phyloP scores from a whole-genome alignment of 352 stramenopile genomes.

The Halophytophthora polymorphica region DNA sequence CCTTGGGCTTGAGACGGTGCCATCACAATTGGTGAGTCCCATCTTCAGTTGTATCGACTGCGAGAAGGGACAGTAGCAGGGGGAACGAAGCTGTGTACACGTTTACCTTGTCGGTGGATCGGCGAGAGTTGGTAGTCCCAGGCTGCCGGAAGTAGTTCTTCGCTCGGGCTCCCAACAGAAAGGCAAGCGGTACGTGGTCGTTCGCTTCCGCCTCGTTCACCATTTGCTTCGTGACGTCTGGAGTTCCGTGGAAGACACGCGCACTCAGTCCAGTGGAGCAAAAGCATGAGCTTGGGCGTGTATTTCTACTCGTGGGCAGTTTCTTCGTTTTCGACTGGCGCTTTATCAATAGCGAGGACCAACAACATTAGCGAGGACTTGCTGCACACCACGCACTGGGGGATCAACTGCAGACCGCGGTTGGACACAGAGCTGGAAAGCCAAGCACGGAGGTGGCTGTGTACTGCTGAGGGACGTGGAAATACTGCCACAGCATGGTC shows the following conservation, averaged over 20 bases:
- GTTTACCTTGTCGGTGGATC: not conserved
- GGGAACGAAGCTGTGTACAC: not conserved
- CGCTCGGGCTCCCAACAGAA: conserved; percentile 51
- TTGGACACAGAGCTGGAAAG: too few species aligned
- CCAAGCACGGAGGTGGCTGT: not conserved
- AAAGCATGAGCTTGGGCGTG: not conserved
- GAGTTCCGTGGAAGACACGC: too few species aligned
- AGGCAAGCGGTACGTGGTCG: conserved; percentile 65
- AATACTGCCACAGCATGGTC: conserved; percentile 7
- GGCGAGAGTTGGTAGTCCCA: not conserved
- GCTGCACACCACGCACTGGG: conserved; percentile 3
- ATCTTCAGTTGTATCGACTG: not conserved
- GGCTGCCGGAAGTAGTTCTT: conserved; percentile 31
- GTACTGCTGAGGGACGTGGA: conserved; percentile 1
- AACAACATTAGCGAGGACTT: too few species aligned
- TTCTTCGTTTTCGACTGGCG: conserved; percentile 7
- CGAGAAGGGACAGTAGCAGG: not conserved
- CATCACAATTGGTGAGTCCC: not conserved
- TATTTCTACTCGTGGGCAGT: conserved; percentile 21
- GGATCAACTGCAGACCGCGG: not conserved
- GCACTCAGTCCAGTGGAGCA: not conserved
- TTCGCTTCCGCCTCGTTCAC: conserved; percentile 21
- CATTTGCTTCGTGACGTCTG: conserved; percentile 5
- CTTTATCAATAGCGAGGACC: not conserved
- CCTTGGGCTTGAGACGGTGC: conserved; percentile 4